Evolutionary conservation across 768 basidiomycete genomes (phyloP).

Genomic region (Collybia mongolica): DNA sequence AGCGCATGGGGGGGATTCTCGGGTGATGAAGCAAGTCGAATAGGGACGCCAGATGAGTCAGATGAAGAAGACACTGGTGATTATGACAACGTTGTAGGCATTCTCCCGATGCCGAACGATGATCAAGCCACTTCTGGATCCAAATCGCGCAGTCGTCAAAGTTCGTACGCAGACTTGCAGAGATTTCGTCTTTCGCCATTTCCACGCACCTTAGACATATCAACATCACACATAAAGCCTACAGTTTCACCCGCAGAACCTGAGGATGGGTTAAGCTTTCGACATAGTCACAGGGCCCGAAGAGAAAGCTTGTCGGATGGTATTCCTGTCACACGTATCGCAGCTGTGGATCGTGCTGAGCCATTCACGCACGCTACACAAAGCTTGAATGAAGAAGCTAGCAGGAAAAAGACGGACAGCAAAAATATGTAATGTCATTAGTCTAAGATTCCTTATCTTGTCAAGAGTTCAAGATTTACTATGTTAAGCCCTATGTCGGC

Average conservation of each 20-base stretch:
- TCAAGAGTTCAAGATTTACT: neutral
- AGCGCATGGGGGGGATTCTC: constrained; percentile 76
- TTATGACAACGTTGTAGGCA: constrained; percentile 84
- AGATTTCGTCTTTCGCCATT: constrained; percentile 44
- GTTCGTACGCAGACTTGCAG: constrained; percentile 83
- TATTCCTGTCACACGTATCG: constrained; percentile 63
- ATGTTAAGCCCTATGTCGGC: neutral
- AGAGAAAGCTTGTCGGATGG: constrained; percentile 64
- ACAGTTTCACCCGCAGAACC: constrained; percentile 21
- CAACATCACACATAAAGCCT: constrained; percentile 1
- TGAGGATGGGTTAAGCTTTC: constrained; percentile 42
- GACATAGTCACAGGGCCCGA: constrained; percentile 47
- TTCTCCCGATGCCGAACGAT: constrained; percentile 49
- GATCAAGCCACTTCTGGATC: constrained; percentile 31
- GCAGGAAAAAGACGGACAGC: constrained; percentile 23
- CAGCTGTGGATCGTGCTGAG: constrained; percentile 53
- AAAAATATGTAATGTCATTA: constrained; percentile 7
- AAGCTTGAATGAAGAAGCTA: constrained; percentile 65
- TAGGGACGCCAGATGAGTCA: constrained; percentile 70
- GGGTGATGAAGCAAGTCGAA: constrained; percentile 58
- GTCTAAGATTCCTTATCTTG: neutral
- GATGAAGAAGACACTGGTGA: constrained; percentile 90
- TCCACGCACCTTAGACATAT: constrained; percentile 1
- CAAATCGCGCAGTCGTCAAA: constrained; percentile 60
- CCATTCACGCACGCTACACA: constrained; percentile 64